These are phyloP conservation scores for Shiraia bambusicola DNA, from an alignment of 2,329 filamentous ascomycete genomes.

Conservation along the genomic window DNA sequence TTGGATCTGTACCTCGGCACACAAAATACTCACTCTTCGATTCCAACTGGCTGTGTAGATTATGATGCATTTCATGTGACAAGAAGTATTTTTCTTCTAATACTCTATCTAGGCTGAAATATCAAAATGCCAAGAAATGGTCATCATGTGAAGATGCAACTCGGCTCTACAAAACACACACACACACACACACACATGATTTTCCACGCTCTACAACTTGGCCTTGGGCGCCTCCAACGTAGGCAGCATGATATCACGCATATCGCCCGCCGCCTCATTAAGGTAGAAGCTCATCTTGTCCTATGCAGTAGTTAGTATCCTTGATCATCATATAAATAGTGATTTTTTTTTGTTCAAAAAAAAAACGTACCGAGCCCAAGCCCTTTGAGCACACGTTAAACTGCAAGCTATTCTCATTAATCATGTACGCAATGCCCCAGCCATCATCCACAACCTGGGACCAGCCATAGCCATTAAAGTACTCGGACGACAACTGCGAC, in stretches of 20 bases:
- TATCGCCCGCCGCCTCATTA: constrained; percentile 87
- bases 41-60: constrained; percentile 1
- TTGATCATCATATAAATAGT: not conserved
- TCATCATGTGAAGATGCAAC: not conserved
- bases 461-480: constrained; percentile 99
- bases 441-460: constrained; percentile 95
- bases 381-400: constrained; percentile 98
- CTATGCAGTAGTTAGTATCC: constrained; percentile 26
- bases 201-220: constrained; percentile 66
- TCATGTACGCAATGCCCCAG: constrained; percentile 99
- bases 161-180: not conserved
- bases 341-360: no score
- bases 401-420: constrained; percentile 98
- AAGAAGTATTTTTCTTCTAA: not conserved
- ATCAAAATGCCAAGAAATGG: not conserved
- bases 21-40: constrained; percentile 20
- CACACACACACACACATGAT: not conserved
- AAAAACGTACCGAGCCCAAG: constrained; percentile 63
- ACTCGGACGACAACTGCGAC: constrained; percentile 90
- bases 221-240: constrained; percentile 79
- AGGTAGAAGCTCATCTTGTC: constrained; percentile 95
- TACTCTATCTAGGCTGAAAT: not conserved
- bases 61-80: not conserved
- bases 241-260: constrained; percentile 81
- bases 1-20: constrained; percentile 21